Conservation (phyloP, 2,329 filamentous ascomycete species). For the Alternaria triticimaculans region DNA sequence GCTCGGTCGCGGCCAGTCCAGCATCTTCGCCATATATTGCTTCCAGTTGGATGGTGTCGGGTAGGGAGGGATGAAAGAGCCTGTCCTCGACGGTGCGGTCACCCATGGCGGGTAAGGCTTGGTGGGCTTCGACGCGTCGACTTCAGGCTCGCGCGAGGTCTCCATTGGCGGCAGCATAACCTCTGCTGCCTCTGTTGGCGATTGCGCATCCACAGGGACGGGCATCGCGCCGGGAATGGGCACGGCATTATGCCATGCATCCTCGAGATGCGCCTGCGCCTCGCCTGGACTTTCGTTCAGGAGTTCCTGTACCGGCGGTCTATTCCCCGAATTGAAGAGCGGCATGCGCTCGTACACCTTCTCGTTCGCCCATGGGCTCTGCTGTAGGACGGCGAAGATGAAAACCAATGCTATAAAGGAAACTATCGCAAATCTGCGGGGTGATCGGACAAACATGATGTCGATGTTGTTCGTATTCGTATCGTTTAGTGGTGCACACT, state of each 20-base stretch:
- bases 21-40: constrained; percentile 51
- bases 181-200: not conserved
- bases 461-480: constrained; percentile 29
- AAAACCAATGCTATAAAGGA: constrained; percentile 44
- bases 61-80: constrained; percentile 20
- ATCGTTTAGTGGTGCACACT: constrained; percentile 20
- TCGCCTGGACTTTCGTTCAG: constrained; percentile 14
- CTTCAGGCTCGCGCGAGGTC: not conserved
- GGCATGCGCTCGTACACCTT: constrained; percentile 37
- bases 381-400: constrained; percentile 36
- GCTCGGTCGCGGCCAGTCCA: constrained; percentile 51
- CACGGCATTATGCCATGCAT: constrained; percentile 29
- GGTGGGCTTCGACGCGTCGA: constrained; percentile 1
- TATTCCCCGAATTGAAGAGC: constrained; percentile 22
- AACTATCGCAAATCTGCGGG: constrained; percentile 48
- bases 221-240: constrained; percentile 21
- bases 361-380: constrained; percentile 36
- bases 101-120: constrained; percentile 34
- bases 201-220: not conserved
- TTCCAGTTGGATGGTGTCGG: constrained; percentile 34
- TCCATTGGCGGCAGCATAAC: constrained; percentile 6
- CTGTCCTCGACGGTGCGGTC: constrained; percentile 25
- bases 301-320: constrained; percentile 19
- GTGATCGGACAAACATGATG: constrained; percentile 46
- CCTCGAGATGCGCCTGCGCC: constrained; percentile 24